A percentile compares a stretch with the other conserved stretches of the same genome.
Conservation (phyloP, 2,329 filamentous ascomycete genomes). For the Pseudogymnoascus destructans region DNA sequence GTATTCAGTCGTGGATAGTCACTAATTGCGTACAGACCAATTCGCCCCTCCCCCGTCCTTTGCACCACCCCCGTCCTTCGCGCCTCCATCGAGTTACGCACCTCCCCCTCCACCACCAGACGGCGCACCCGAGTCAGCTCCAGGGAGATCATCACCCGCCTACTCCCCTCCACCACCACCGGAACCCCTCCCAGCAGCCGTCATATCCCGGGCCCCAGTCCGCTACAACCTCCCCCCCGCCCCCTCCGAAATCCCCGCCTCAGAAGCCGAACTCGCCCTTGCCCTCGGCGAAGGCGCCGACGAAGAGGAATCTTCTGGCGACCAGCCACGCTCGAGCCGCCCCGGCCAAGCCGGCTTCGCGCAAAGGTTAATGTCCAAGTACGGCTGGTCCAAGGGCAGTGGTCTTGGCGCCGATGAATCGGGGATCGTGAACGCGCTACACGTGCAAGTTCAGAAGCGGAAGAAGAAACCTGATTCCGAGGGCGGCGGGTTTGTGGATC, state of each 20-base stretch:
- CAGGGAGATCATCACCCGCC: slow-evolving; percentile 24
- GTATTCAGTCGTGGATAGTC: slow-evolving; percentile 8
- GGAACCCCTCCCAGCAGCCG: slow-evolving; percentile 31
- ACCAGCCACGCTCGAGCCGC: slow-evolving; percentile 43
- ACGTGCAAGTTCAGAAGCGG: slow-evolving; percentile 73
- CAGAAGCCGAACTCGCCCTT: slow-evolving; percentile 38
- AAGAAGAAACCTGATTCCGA: slow-evolving; percentile 68
- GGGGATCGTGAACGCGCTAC: slow-evolving; percentile 75
- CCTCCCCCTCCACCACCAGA: slow-evolving; percentile 33
- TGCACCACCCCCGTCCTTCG: slow-evolving; percentile 30
- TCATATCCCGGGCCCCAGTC: slow-evolving; percentile 66
- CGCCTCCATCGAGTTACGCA: slow-evolving; percentile 35
- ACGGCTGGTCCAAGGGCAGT: slow-evolving; percentile 81
- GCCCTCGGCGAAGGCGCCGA: slow-evolving; percentile 31
- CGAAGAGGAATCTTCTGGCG: slow-evolving; percentile 24
- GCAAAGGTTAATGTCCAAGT: slow-evolving; percentile 78
- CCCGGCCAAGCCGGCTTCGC: slow-evolving; percentile 79
- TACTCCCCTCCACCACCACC: slow-evolving; percentile 25
- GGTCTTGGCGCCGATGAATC: slow-evolving; percentile 72
- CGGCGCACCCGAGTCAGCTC: slow-evolving; percentile 37
- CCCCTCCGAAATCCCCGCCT: slow-evolving; percentile 37
- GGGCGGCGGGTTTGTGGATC: slow-evolving; percentile 63
- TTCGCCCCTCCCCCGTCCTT: slow-evolving; percentile 44
- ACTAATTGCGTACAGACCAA: slow-evolving; percentile 32
- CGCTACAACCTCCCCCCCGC: slow-evolving; percentile 49